phyloP scores from a whole-genome alignment of 257 asterid genomes.

The Ilex aquifolium region DNA sequence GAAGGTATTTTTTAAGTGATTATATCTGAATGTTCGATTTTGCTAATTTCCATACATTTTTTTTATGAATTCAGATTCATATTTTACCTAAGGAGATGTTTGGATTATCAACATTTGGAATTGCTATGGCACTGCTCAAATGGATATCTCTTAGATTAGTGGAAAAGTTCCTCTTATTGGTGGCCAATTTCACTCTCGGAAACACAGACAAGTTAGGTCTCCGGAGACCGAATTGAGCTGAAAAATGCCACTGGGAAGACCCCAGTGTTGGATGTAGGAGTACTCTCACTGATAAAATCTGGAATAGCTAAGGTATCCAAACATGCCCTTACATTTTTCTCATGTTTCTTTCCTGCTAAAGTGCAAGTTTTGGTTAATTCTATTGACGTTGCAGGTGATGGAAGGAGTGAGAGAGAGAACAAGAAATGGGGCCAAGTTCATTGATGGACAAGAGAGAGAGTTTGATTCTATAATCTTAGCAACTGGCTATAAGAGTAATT shows the following conservation, averaged over 20 bases:
- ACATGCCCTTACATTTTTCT: no score
- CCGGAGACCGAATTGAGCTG: constrained; percentile 74
- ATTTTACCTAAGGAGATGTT: constrained; percentile 79
- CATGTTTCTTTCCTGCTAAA: no score
- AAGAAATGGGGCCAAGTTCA: constrained; percentile 61
- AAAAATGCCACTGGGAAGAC: constrained; percentile 87
- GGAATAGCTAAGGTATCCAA: constrained; percentile 59
- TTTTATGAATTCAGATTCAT: constrained; percentile 51
- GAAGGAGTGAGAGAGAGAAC: constrained; percentile 74
- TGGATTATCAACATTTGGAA: constrained; percentile 65
- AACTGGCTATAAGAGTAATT: constrained; percentile 93
- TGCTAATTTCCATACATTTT: neutral
- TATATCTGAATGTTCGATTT: neutral
- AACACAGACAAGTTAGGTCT: constrained; percentile 64
- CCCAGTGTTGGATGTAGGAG: constrained; percentile 90
- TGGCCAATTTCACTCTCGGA: constrained; percentile 42
- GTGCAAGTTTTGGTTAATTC: neutral
- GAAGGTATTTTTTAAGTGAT: no score
- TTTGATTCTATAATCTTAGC: constrained; percentile 83
- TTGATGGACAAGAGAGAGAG: constrained; percentile 82
- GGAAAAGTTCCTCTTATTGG: constrained; percentile 54
- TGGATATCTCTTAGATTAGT: no score
- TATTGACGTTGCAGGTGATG: constrained; percentile 38
- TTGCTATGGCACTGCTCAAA: constrained; percentile 63
- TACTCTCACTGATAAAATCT: constrained; percentile 52